These are phyloP conservation scores for Pseudozyma pruni DNA, from an alignment of 1,284 basidiomycete genomes.

Conservation along the genomic window DNA sequence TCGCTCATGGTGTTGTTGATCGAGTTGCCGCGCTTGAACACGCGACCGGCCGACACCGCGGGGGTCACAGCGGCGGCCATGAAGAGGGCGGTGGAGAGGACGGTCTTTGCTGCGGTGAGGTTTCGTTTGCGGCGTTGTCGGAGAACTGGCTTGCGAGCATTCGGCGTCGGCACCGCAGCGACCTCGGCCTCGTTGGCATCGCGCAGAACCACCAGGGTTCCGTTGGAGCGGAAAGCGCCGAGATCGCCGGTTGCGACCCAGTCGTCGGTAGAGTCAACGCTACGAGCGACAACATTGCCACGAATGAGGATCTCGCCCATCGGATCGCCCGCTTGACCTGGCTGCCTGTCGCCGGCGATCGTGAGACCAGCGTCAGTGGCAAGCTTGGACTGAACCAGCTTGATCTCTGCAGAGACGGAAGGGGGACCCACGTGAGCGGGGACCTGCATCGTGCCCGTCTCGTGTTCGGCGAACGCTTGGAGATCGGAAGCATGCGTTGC, in stretches of 20 bases:
- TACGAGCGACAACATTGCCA: constrained; percentile 46
- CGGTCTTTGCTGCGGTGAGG: constrained; percentile 14
- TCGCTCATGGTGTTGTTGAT: constrained; percentile 58
- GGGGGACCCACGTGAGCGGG: constrained; percentile 64
- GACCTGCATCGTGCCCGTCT: constrained; percentile 40
- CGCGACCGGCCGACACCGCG: constrained; percentile 5
- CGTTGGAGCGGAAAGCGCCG: constrained; percentile 60
- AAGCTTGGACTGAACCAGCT: constrained; percentile 51
- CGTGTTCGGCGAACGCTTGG: constrained; percentile 61
- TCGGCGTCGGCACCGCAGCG: constrained; percentile 34
- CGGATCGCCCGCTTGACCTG: constrained; percentile 41
- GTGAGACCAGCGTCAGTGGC: constrained; percentile 27
- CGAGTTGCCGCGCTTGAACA: constrained; percentile 21
- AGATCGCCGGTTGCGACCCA: constrained; percentile 60
- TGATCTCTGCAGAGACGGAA: constrained; percentile 59
- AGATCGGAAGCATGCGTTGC: constrained; percentile 60
- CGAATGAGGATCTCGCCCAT: constrained; percentile 57
- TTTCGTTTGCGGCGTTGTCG: constrained; percentile 27
- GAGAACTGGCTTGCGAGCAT: constrained; percentile 29
- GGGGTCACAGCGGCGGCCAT: constrained; percentile 11
- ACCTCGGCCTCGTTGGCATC: constrained; percentile 30
- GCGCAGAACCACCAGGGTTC: constrained; percentile 60
- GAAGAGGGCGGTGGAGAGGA: constrained; percentile 13
- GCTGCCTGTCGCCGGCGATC: constrained; percentile 35
- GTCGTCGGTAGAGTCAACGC: constrained; percentile 2